phyloP scores from a whole-genome alignment of 2,329 filamentous ascomycete species.

The Trichoderma harzianum region DNA sequence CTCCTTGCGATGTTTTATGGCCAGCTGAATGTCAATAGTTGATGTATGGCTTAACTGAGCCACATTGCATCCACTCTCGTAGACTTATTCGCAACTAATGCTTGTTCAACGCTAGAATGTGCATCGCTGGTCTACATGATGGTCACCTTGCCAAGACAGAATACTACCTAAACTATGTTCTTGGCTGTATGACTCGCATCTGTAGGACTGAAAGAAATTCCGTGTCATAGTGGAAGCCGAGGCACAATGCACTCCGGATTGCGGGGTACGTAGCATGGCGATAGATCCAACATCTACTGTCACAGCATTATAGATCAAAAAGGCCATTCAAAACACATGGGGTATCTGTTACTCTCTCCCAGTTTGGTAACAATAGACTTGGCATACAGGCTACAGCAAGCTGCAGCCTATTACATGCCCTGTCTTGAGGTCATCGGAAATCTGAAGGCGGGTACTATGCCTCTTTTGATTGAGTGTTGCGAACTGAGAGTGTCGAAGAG shows the following conservation, averaged over 20 bases:
- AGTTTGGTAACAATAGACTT: not conserved
- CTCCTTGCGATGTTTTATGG: not conserved
- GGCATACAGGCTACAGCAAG: not conserved
- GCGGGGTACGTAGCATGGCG: not conserved
- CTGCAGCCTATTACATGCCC: not conserved
- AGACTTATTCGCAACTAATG: not conserved
- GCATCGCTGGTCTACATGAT: not conserved
- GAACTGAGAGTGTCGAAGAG: not conserved
- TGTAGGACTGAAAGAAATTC: not conserved
- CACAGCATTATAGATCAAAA: not conserved
- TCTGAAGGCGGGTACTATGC: not conserved
- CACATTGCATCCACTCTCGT: not conserved
- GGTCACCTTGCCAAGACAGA: not conserved
- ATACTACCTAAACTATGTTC: not conserved
- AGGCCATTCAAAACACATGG: not conserved
- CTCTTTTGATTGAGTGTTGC: not conserved
- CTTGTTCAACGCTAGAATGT: not conserved
- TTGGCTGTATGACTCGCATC: not conserved
- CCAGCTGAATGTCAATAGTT: not conserved
- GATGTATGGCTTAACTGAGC: not conserved
- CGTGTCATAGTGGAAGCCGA: not conserved
- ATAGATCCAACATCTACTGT: not conserved
- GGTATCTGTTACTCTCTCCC: not conserved
- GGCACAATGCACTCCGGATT: not conserved
- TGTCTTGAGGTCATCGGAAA: not conserved